Base-by-base conservation (phyloP, 371 early-diverging fungal species). In the Lichtheimia hyalospora region DNA sequence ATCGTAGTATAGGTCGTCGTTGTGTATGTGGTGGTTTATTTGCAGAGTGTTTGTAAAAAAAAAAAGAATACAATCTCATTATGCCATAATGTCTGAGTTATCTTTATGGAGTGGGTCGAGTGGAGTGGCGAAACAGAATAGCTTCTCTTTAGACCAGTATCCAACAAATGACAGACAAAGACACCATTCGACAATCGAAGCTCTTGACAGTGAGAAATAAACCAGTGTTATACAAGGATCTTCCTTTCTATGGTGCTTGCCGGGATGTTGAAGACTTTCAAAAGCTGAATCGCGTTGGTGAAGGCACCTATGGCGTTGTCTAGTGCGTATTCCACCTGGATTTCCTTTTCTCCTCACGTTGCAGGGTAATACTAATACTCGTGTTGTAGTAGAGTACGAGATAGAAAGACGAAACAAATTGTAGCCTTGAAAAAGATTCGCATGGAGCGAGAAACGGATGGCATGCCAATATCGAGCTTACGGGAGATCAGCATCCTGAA, bases 401-500 rank as follows among this genome's bases (percentile, higher is more conserved):
- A 60, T 67, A 82, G 75, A 59, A 75, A 65, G 40, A 88, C 89
- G 18, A 79, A 79, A 5, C 73, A 74, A 53, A 80, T 95, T 23
- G 93, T 95, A 10, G 99, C 99, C 0, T 67, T 99, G 24, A 98
- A 98, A 74, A 84, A 87, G 63, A 87, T 96, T 46, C 84, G 94
- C 25, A 87, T 95, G 76, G 93, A 94, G 44, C 76, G 86, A n/a
- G 87, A 84, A 58, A 90, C 89, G 49, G 90, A 86, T 52, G 94
- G 94, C 14, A 69, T 94, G 67, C 93, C 94, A 10, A 65, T 92
- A 28, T 87, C 91, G 16, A 90, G 95, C 15, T 69, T 98, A 52
- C 75, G 98, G 44, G 99, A 99, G 70, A 96, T 99, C 62, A 86
- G 91, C 52, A 83, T 99, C 18, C 73, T 99, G 52, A 92, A 91